Conservation (phyloP, 2,329 filamentous ascomycete species). For the Arthroderma uncinatum region DNA sequence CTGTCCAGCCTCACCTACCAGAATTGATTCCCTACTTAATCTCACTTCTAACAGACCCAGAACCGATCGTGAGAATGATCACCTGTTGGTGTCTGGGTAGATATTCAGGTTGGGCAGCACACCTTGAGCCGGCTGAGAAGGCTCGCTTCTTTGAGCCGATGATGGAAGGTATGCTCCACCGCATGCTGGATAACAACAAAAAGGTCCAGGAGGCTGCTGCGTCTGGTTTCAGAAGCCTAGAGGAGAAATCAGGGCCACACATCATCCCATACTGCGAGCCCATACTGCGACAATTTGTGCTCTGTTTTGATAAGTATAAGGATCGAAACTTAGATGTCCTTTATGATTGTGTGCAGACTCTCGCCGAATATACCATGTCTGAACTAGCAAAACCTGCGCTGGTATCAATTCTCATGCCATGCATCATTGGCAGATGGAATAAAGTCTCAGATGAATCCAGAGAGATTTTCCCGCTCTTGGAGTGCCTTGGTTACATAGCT, state of each 20-base stretch:
- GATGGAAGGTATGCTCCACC: conserved; percentile 88
- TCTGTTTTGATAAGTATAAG: conserved; percentile 91
- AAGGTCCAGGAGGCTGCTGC: conserved; percentile 94
- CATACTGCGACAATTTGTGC: conserved; percentile 84
- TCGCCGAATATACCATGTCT: conserved; percentile 81
- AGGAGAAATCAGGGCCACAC: conserved; percentile 77
- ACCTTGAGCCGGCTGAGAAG: conserved; percentile 57
- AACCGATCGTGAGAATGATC: conserved; percentile 89
- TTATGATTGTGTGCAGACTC: conserved; percentile 94
- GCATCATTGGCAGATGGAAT: conserved; percentile 78
- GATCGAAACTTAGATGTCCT: conserved; percentile 98
- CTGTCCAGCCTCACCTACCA: conserved; percentile 79
- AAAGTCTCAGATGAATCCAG: conserved; percentile 77
- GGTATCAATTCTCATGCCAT: conserved; percentile 82
- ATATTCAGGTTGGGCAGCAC: conserved; percentile 85
- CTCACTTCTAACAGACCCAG: conserved; percentile 67
- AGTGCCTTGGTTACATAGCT: conserved; percentile 90
- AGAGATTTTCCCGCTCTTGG: conserved; percentile 89
- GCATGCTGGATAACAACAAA: conserved; percentile 97
- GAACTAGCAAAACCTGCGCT: conserved; percentile 69
- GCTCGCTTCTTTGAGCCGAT: conserved; percentile 80
- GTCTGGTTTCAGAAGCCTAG: conserved; percentile 88
- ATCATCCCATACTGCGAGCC: conserved; percentile 77
- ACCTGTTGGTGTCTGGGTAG: conserved; percentile 95
- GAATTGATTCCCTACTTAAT: conserved; percentile 86